Evolutionary conservation across 2,329 filamentous ascomycete species (phyloP).

Genomic region (Calonectria multiphialidica): DNA sequence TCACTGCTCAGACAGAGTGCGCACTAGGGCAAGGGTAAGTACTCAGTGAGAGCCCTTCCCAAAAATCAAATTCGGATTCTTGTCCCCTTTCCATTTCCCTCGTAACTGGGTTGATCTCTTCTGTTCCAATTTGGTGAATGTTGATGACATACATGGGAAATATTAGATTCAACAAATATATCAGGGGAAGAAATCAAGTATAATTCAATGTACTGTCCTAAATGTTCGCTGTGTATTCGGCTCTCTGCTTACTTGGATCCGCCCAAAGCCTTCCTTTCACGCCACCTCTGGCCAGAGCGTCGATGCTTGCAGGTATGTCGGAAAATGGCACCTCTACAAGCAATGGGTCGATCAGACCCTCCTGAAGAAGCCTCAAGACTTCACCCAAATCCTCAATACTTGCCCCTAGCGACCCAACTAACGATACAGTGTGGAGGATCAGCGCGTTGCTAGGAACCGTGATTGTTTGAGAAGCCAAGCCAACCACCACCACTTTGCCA

Average conservation of each 20-base stretch:
- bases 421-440: not conserved
- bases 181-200: too few relatives aligned
- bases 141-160: too few relatives aligned
- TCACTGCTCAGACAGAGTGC: too few relatives aligned
- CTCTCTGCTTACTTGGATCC: not conserved
- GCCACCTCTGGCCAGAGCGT: not conserved
- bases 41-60: too few relatives aligned
- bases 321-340: not conserved
- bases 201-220: too few relatives aligned
- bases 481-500: constrained; percentile 17
- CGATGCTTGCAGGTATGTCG: not conserved
- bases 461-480: not conserved
- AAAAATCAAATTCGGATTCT: too few relatives aligned
- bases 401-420: not conserved
- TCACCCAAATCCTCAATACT: not conserved
- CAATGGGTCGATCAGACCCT: not conserved
- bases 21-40: too few relatives aligned
- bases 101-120: too few relatives aligned
- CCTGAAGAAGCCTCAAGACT: not conserved
- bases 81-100: too few relatives aligned
- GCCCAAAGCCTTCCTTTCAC: not conserved
- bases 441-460: not conserved
- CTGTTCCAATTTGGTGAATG: too few relatives aligned
- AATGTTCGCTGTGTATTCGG: too few relatives aligned
- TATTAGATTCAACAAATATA: too few relatives aligned